Percentiles rank a stretch among this genome's conserved stretches.
Evolutionary conservation across 495 filamentous ascomycete genomes (phyloP).

Genomic region (Penicillium simplicissimum): DNA sequence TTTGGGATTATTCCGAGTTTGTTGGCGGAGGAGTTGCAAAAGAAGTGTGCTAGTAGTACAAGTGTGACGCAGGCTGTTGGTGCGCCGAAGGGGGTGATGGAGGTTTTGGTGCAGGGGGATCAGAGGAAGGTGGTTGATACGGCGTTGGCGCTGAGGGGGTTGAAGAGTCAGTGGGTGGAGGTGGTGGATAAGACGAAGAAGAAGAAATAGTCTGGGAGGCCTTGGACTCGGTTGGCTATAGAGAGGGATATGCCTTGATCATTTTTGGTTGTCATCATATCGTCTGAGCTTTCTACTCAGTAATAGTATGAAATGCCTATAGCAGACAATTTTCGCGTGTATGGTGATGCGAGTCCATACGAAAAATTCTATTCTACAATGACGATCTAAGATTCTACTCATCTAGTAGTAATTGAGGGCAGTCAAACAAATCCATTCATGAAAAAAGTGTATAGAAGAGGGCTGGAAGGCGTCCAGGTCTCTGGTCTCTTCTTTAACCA

Average conservation of each 20-base stretch:
- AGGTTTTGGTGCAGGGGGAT: slow-evolving; percentile 70
- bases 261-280: neutral
- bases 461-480: neutral
- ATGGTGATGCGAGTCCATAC: neutral
- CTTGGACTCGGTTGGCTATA: neutral
- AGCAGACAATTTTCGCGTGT: neutral
- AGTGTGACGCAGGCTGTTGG: slow-evolving; percentile 64
- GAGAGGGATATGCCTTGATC: neutral
- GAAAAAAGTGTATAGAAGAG: slow-evolving; percentile 19
- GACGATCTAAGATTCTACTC: neutral
- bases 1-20: slow-evolving; percentile 61
- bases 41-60: slow-evolving; percentile 69
- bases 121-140: slow-evolving; percentile 61
- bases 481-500: slow-evolving; percentile 11
- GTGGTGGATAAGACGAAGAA: slow-evolving; percentile 71
- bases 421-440: slow-evolving; percentile 32
- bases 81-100: slow-evolving; percentile 65
- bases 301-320: neutral
- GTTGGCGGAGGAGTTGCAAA: slow-evolving; percentile 69
- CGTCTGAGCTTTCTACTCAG: neutral
- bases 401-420: slow-evolving; percentile 7
- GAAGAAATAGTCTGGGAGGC: slow-evolving; percentile 50
- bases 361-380: neutral
- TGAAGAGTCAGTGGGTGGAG: slow-evolving; percentile 60
- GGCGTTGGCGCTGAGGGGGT: slow-evolving; percentile 61